Conservation (phyloP, 306 rosid species). For the Mimosa bimucronata region DNA sequence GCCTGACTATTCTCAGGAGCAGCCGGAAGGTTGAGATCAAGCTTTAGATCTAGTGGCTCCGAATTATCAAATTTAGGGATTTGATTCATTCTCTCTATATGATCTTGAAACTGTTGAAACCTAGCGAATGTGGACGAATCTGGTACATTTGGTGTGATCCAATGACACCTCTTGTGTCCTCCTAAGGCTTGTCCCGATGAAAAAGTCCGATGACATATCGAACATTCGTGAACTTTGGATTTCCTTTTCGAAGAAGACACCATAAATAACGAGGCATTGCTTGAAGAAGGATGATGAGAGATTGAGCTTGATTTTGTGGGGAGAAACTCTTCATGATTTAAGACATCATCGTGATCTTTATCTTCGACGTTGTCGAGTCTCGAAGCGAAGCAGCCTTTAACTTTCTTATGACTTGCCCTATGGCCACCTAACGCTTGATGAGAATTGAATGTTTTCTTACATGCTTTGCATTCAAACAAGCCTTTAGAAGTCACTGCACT, state of each 20-base stretch:
- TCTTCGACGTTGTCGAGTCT: slow-evolving; percentile 61
- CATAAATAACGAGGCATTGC: neutral
- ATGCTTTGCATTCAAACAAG: slow-evolving; percentile 89
- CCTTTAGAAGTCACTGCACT: slow-evolving; percentile 49
- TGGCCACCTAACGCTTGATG: slow-evolving; percentile 98
- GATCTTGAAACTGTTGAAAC: slow-evolving; percentile 75
- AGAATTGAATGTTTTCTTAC: slow-evolving; percentile 88
- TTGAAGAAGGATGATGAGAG: neutral
- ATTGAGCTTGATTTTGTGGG: slow-evolving; percentile 50
- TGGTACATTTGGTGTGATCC: slow-evolving; percentile 83
- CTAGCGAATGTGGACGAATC: slow-evolving; percentile 60
- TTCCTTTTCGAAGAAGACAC: slow-evolving; percentile 59
- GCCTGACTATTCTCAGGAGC: slow-evolving; percentile 56
- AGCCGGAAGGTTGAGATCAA: slow-evolving; percentile 88
- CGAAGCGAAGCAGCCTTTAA: slow-evolving; percentile 91
- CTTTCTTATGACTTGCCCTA: slow-evolving; percentile 95
- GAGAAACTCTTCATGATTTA: slow-evolving; percentile 62
- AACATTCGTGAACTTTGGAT: slow-evolving; percentile 86
- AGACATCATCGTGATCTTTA: slow-evolving; percentile 60
- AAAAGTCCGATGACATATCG: slow-evolving; percentile 88
- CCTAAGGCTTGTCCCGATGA: slow-evolving; percentile 94
- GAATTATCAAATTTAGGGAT: slow-evolving; percentile 52
- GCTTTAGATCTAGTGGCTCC: slow-evolving; percentile 67
- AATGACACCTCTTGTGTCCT: slow-evolving; percentile 93
- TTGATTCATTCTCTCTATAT: slow-evolving; percentile 47